Evolutionary conservation across 305 asterid species (phyloP).

Genomic region (Rubia peregrina): DNA sequence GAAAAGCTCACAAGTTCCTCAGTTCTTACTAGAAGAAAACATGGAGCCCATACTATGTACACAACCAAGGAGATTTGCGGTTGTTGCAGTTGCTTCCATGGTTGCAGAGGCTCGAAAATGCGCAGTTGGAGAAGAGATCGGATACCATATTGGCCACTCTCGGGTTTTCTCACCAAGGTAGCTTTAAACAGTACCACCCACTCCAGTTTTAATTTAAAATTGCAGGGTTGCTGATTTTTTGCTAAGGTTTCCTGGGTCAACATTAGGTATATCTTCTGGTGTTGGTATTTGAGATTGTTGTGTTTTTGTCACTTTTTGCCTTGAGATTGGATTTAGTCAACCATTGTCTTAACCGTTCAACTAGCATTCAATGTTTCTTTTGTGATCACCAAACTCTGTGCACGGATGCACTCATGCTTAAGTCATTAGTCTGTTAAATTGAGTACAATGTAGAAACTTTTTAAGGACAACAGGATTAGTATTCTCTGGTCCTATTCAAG

Average conservation of each 20-base stretch:
- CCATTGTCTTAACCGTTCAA: too few species aligned
- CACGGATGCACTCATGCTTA: background rate
- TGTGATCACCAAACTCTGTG: too few species aligned
- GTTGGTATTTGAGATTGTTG: too few species aligned
- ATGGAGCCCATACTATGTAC: conserved; percentile 88
- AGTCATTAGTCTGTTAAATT: background rate
- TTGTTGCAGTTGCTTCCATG: conserved; percentile 92
- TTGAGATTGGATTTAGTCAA: too few species aligned
- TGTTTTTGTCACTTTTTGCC: too few species aligned
- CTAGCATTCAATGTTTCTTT: background rate
- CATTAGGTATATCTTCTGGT: background rate
- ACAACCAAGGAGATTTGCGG: conserved; percentile 97
- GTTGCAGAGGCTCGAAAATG: conserved; percentile 81
- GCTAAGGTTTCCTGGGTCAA: background rate
- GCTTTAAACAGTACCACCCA: background rate
- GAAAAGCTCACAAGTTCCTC: conserved; percentile 96
- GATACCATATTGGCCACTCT: conserved; percentile 96
- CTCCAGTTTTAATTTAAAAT: background rate
- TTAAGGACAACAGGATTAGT: background rate
- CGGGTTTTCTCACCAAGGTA: conserved; percentile 72
- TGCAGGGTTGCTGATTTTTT: background rate
- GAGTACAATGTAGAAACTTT: background rate
- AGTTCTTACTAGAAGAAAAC: conserved; percentile 69
- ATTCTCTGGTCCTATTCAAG: background rate
- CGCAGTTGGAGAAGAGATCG: conserved; percentile 91